phyloP scores from a whole-genome alignment of 2,329 filamentous ascomycete genomes.

The Penicillium sp. region DNA sequence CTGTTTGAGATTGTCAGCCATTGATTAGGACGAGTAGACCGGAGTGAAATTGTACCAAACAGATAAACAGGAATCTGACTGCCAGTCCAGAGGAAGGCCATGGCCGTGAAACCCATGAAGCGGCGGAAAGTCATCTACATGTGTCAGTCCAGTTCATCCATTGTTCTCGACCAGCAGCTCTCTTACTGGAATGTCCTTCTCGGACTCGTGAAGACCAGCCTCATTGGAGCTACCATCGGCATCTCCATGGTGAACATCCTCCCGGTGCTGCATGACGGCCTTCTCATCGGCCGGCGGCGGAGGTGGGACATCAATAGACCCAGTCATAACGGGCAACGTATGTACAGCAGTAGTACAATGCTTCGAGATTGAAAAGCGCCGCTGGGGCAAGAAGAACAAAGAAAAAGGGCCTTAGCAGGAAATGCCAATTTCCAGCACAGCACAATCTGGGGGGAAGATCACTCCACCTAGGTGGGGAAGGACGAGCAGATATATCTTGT shows the following conservation, averaged over 20 bases:
- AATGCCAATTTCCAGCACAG: not conserved
- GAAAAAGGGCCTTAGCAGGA: not conserved
- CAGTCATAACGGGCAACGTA: slow-evolving; percentile 15
- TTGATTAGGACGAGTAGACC: not conserved
- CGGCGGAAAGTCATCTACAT: slow-evolving; percentile 54
- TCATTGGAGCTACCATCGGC: slow-evolving; percentile 50
- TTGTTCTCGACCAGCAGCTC: not conserved
- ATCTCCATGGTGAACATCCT: slow-evolving; percentile 49
- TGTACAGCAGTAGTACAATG: not conserved
- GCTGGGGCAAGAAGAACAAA: not conserved
- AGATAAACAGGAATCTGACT: slow-evolving; percentile 61
- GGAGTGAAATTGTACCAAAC: slow-evolving; percentile 42
- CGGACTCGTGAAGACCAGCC: slow-evolving; percentile 42
- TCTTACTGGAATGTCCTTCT: slow-evolving; percentile 48
- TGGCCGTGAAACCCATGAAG: slow-evolving; percentile 58
- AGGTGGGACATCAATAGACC: slow-evolving; percentile 18
- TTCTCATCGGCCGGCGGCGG: slow-evolving; percentile 33
- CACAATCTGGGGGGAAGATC: not conserved
- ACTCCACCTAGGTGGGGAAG: not conserved
- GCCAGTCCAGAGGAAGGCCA: slow-evolving; percentile 63
- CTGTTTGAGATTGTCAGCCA: slow-evolving; percentile 24
- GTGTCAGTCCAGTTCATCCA: not conserved
- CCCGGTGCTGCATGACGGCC: slow-evolving; percentile 25
- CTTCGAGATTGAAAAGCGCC: not conserved
- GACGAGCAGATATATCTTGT: not conserved